Base-by-base conservation (phyloP, 2,329 filamentous ascomycete genomes). In the Boeremia exigua region DNA sequence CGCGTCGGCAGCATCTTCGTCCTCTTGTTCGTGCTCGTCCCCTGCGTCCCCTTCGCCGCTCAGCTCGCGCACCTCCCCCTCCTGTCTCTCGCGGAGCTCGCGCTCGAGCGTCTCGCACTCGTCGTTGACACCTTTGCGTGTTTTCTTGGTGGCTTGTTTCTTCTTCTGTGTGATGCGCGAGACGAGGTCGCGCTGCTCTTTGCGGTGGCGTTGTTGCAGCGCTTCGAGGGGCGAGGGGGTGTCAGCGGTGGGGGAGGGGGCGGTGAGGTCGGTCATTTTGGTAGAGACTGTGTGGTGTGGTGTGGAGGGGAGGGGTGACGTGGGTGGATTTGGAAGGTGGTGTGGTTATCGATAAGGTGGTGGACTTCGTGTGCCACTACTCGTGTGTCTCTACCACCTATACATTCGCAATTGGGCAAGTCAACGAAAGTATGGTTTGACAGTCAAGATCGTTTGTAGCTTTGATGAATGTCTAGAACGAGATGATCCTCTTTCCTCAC, bases 161-260 rank as follows among this genome's bases (percentile, higher is more conserved):
- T 97, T 99, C 83, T 97, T 98, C 78, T 89, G 92, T 5, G 91
- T 97, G 70, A 96, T 87, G 56, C 89, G 88, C 46, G 86, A 84
- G 75, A 96, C 91, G 25, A 99, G 83, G 58, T 98, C 94, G 66
- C 88, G 88, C 74, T 90, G 87, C 78, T 99, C 94, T 76, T 91
- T 95, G 68, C 91, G 88, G 75, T 99, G 95, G 42, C 88, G 89
- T 33, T 87, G 80, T 67, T 91, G 88, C 52, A 95, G 79, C 59
- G 90, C 87, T 57, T 97, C 93, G 77, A 95, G 86, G 19, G 63
- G 65, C 49, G 71, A 68, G 33, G 60, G 49, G 1, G 56, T 45
- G 12, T 66, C 62, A 36, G 56, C 59, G 61, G 14, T 15, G 8
- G 25, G 23, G 1, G 60, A 10, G 58, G 68, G 48, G 6, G 54